These are phyloP conservation scores for Lentinus brumalis DNA, from an alignment of 768 basidiomycete species.

Conservation along the genomic window DNA sequence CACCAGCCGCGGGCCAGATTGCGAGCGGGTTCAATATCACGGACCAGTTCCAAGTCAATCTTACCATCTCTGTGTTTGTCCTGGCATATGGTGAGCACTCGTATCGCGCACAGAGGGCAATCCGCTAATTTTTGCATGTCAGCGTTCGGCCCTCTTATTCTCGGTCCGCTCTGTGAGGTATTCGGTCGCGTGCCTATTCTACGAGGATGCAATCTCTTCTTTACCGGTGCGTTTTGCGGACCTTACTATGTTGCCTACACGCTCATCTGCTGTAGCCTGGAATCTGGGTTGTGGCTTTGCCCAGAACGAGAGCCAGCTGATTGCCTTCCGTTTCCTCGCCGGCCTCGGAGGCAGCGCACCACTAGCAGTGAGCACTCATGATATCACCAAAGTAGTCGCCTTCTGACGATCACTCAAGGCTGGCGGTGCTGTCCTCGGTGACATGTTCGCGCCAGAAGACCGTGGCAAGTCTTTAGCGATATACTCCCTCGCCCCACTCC, in stretches of 20 bases:
- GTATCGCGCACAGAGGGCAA: background rate
- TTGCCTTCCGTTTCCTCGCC: conserved; percentile 68
- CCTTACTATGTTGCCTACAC: background rate
- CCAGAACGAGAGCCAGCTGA: conserved; percentile 54
- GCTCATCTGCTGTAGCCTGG: conserved; percentile 44
- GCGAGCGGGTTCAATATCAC: conserved; percentile 57
- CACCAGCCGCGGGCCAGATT: conserved; percentile 59
- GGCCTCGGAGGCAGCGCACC: conserved; percentile 78
- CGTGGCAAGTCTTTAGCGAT: conserved; percentile 66
- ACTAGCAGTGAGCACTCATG: conserved; percentile 40
- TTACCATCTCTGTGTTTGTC: conserved; percentile 62
- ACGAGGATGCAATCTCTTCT: conserved; percentile 67
- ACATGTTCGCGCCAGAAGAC: conserved; percentile 61
- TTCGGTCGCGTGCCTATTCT: conserved; percentile 66
- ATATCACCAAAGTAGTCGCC: background rate
- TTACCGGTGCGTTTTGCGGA: conserved; percentile 46
- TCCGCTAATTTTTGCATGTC: conserved; percentile 4
- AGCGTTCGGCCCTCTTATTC: conserved; percentile 51
- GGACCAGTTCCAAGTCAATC: conserved; percentile 47
- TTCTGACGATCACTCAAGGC: conserved; percentile 12
- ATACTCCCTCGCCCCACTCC: conserved; percentile 64
- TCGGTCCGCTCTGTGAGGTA: conserved; percentile 71
- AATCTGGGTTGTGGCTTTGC: conserved; percentile 64
- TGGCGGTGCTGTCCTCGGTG: conserved; percentile 72
- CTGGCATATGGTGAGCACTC: conserved; percentile 57